Percentiles rank a stretch among this genome's conserved stretches.
Conservation (phyloP, 805 yeast genomes). For the Blastobotrys parvus region DNA sequence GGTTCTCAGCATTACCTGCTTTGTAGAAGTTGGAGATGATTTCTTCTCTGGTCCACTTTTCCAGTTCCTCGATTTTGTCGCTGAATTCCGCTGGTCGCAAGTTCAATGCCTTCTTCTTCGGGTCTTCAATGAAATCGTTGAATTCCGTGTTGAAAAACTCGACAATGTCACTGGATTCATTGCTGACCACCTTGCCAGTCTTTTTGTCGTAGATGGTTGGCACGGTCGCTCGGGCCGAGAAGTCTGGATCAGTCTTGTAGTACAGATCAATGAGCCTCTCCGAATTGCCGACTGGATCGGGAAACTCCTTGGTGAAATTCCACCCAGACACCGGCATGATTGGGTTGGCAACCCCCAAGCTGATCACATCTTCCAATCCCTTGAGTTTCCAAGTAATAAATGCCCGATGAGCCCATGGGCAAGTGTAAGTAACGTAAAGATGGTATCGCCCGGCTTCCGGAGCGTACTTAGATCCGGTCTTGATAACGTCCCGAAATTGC, state of each 20-base stretch:
- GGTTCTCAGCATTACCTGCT: slow-evolving; percentile 79
- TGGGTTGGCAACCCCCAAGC: slow-evolving; percentile 78
- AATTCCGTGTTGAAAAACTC: slow-evolving; percentile 76
- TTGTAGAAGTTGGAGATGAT: slow-evolving; percentile 93
- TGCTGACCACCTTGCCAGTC: slow-evolving; percentile 74
- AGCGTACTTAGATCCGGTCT: slow-evolving; percentile 51
- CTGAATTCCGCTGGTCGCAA: slow-evolving; percentile 52
- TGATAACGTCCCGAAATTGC: slow-evolving; percentile 47
- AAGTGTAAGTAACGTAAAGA: slow-evolving; percentile 76
- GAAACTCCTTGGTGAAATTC: slow-evolving; percentile 61
- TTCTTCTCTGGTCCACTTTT: slow-evolving; percentile 72
- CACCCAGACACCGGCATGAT: slow-evolving; percentile 78
- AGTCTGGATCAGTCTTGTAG: slow-evolving; percentile 64
- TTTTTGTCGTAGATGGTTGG: slow-evolving; percentile 91
- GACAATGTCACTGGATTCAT: slow-evolving; percentile 84
- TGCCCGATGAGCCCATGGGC: slow-evolving; percentile 95
- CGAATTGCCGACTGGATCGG: slow-evolving; percentile 52
- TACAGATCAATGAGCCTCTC: slow-evolving; percentile 63
- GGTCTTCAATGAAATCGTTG: slow-evolving; percentile 32
- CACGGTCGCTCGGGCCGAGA: slow-evolving; percentile 79
- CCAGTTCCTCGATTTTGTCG: slow-evolving; percentile 61
- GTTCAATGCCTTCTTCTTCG: slow-evolving; percentile 43
- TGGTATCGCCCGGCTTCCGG: slow-evolving; percentile 82
- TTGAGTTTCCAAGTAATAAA: slow-evolving; percentile 65
- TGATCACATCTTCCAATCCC: slow-evolving; percentile 48